Conservation (phyloP, 176 grass and related monocot genomes). For the Oryza meridionalis region DNA sequence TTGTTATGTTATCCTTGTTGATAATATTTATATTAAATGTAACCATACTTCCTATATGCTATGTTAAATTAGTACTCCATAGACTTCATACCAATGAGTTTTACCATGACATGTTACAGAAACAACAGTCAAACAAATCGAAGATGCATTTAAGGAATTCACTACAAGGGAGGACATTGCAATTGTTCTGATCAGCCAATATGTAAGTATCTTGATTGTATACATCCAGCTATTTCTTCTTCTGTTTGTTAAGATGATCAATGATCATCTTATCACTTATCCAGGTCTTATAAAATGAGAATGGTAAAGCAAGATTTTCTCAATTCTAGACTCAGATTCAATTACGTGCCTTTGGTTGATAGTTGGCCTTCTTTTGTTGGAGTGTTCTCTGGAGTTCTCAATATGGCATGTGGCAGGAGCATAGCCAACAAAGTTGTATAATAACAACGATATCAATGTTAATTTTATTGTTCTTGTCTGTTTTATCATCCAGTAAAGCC, state of each 20-base stretch:
- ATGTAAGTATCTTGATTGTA: slow-evolving; percentile 51
- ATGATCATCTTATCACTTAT: not conserved
- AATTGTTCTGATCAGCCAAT: slow-evolving; percentile 91
- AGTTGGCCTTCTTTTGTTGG: not conserved
- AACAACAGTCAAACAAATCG: slow-evolving; percentile 82
- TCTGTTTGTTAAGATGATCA: not conserved
- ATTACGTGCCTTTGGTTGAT: not conserved
- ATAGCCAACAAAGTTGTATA: not conserved
- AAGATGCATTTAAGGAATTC: slow-evolving; percentile 86
- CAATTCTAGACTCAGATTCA: not conserved
- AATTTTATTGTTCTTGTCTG: not conserved
- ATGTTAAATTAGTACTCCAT: not conserved
- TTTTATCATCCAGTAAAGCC: not conserved
- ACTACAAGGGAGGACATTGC: slow-evolving; percentile 75
- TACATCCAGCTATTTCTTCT: not conserved
- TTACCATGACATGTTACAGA: slow-evolving; percentile 43
- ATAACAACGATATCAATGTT: not conserved
- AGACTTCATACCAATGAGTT: not conserved
- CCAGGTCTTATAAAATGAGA: not conserved
- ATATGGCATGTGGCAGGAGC: not conserved
- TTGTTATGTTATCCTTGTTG: not conserved
- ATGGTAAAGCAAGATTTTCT: not conserved
- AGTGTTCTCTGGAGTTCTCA: not conserved
- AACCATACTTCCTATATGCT: not conserved
- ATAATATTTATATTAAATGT: not conserved